A percentile compares a stretch with the other conserved stretches of the same genome.
These are phyloP conservation scores for Macaranga tanarius DNA, from an alignment of 441 rosid species.

Conservation along the genomic window DNA sequence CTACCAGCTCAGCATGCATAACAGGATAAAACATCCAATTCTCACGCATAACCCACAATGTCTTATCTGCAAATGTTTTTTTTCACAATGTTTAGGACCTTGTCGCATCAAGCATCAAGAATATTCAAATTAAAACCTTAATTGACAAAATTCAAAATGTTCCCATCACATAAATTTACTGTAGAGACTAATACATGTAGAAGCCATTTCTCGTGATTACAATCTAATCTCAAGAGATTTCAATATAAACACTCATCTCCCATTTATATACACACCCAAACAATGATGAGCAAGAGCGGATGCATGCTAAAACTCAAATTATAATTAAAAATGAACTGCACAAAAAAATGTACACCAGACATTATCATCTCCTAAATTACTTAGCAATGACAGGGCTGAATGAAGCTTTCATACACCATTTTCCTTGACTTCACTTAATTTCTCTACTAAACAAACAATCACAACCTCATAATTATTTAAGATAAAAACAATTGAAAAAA, in stretches of 20 bases:
- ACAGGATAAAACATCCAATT: constrained; percentile 27
- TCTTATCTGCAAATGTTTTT: constrained; percentile 46
- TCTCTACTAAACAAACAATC: constrained; percentile 30
- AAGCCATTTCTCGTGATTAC: background rate
- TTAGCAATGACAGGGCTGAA: constrained; percentile 20
- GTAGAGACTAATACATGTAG: background rate
- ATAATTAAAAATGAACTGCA: constrained; percentile 16
- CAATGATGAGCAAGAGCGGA: background rate
- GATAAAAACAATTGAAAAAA: background rate
- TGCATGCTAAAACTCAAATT: constrained; percentile 8
- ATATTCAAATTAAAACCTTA: background rate
- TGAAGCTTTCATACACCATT: constrained; percentile 19
- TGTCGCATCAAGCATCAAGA: background rate
- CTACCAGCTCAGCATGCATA: constrained; percentile 27
- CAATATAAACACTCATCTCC: constrained; percentile 7
- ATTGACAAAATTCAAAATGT: constrained; percentile 25
- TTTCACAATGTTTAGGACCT: constrained; percentile 16
- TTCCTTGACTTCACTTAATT: constrained; percentile 24
- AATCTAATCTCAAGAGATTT: background rate
- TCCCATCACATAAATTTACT: constrained; percentile 10
- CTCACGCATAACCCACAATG: constrained; percentile 33
- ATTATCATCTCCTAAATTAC: constrained; percentile 27
- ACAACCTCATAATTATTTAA: background rate
- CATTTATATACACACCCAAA: background rate
- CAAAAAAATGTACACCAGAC: constrained; percentile 16